These are phyloP conservation scores for Eucalyptus urophylla DNA, from an alignment of 345 rosid genomes.

Conservation along the genomic window DNA sequence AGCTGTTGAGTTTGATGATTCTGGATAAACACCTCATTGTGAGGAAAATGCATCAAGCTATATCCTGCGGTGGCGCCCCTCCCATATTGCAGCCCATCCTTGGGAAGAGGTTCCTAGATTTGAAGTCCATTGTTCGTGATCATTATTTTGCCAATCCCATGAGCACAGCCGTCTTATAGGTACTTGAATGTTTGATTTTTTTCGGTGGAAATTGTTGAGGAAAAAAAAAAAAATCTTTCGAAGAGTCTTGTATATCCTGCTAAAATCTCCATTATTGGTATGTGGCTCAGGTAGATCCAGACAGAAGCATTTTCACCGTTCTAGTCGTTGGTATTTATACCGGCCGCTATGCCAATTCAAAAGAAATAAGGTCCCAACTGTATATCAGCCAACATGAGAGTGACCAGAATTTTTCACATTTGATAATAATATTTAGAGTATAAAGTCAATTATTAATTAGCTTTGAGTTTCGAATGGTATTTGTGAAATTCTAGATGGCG, in stretches of 20 bases:
- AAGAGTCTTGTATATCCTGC: neutral
- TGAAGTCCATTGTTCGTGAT: constrained; percentile 26
- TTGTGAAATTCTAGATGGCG: neutral
- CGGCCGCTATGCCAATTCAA: neutral
- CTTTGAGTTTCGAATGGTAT: neutral
- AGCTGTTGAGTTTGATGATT: constrained; percentile 51
- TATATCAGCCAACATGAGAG: neutral
- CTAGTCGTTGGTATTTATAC: neutral
- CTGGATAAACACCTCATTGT: constrained; percentile 39
- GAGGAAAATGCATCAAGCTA: constrained; percentile 46
- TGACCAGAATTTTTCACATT: neutral
- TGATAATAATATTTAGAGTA: neutral
- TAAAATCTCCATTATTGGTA: neutral
- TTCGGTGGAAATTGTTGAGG: neutral
- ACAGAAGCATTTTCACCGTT: neutral
- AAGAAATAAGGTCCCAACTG: neutral
- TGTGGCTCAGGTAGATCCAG: neutral
- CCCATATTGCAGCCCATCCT: constrained; percentile 24
- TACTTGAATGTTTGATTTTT: neutral
- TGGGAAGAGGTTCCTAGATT: constrained; percentile 11
- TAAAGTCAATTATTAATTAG: neutral
- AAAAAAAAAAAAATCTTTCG: neutral
- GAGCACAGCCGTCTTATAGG: neutral
- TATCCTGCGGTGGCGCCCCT: constrained; percentile 29
- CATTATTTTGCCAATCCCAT: constrained; percentile 61